phyloP scores from a whole-genome alignment of 441 rosid species.

The Corymbia calophylla region DNA sequence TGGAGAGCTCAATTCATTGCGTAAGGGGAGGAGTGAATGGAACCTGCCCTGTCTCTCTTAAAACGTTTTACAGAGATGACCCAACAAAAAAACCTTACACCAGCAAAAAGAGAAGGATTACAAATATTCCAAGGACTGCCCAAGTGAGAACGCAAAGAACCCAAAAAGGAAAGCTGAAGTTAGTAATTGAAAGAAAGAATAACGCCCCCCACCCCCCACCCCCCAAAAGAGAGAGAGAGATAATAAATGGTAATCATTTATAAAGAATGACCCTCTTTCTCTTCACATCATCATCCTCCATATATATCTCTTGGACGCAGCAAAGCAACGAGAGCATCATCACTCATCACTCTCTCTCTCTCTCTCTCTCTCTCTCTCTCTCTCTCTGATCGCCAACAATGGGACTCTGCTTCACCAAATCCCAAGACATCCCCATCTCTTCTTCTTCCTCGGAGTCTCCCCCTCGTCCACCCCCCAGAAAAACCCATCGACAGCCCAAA shows the following conservation, averaged over 20 bases:
- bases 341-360: neutral
- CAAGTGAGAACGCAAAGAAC: neutral
- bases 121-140: neutral
- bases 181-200: neutral
- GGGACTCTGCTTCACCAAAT: constrained; percentile 50
- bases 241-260: neutral
- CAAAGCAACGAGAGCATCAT: neutral
- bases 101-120: neutral
- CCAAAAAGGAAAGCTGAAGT: neutral
- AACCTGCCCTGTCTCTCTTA: neutral
- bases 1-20: neutral
- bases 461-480: constrained; percentile 11
- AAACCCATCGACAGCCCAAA: neutral
- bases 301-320: neutral
- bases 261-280: neutral
- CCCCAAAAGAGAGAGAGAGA: neutral
- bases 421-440: constrained; percentile 43
- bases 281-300: neutral
- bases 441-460: constrained; percentile 39
- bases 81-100: neutral
- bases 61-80: neutral
- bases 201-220: neutral
- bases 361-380: neutral
- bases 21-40: neutral
- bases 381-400: constrained; percentile 4